Conservation (phyloP, 129 eudicot species). For the Chrysanthemum makinoi region DNA sequence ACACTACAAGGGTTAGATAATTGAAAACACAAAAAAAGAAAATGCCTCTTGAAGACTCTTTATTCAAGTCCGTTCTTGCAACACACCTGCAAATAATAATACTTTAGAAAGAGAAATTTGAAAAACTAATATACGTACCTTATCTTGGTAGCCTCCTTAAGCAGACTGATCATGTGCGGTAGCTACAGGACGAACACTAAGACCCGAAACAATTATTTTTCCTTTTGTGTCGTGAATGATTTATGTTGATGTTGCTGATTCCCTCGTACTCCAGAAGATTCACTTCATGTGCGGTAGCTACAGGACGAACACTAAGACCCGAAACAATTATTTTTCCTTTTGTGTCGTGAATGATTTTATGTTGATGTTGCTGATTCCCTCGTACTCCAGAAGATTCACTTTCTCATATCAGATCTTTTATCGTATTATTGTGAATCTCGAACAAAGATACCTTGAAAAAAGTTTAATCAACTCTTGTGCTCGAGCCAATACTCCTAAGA, state of each 20-base stretch:
- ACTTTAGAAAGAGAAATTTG: background rate
- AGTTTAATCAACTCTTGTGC: background rate
- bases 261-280: slow-evolving; percentile 35
- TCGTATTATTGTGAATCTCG: slow-evolving; percentile 64
- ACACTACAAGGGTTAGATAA: no score
- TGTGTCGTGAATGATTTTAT: slow-evolving; percentile 52
- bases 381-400: slow-evolving; percentile 34
- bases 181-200: slow-evolving; percentile 52
- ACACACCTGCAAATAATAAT: slow-evolving; percentile 38
- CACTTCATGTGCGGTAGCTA: slow-evolving; percentile 45
- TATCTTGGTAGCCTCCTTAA: slow-evolving; percentile 61
- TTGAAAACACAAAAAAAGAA: no score
- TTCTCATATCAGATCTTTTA: slow-evolving; percentile 48
- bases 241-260: slow-evolving; percentile 35
- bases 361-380: slow-evolving; percentile 39
- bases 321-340: slow-evolving; percentile 57
- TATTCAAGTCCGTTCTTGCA: slow-evolving; percentile 61
- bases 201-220: slow-evolving; percentile 56
- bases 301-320: slow-evolving; percentile 56
- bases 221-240: slow-evolving; percentile 61
- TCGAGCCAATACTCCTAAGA: background rate
- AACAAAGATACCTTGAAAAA: slow-evolving; percentile 60
- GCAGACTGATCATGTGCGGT: slow-evolving; percentile 48
- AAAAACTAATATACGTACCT: slow-evolving; percentile 30
- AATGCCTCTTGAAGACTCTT: slow-evolving; percentile 42